Percentiles rank a stretch among this genome's conserved stretches.
These are phyloP conservation scores for Thalia dealbata DNA, from an alignment of 176 grass and related monocot genomes.

Conservation along the genomic window DNA sequence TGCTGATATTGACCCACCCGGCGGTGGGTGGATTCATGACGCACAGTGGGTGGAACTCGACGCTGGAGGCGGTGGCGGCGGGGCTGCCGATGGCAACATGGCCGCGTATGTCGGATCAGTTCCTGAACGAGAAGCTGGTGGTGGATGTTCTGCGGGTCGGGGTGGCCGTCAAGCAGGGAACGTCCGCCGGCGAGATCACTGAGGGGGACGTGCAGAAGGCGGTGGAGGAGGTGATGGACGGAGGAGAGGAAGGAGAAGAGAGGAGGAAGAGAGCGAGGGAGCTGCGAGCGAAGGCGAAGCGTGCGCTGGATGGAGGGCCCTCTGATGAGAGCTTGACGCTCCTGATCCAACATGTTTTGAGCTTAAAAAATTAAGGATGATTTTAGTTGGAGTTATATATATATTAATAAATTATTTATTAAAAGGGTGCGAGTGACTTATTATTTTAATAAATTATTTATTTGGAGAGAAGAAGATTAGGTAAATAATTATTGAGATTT, in stretches of 20 bases:
- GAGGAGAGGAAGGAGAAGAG: neutral
- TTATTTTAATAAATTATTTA: no score
- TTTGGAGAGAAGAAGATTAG: no score
- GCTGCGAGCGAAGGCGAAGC: neutral
- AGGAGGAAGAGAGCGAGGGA: neutral
- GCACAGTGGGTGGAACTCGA: conserved; percentile 6
- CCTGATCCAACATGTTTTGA: neutral
- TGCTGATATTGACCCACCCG: conserved; percentile 25
- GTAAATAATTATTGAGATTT: no score
- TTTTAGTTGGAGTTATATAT: no score
- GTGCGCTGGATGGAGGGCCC: no score
- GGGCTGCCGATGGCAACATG: neutral
- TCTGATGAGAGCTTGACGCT: neutral
- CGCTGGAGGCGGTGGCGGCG: neutral
- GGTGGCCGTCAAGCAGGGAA: no score
- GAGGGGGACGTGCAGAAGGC: neutral
- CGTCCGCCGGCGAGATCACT: neutral
- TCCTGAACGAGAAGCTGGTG: conserved; percentile 4
- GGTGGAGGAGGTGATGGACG: neutral
- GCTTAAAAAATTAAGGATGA: no score
- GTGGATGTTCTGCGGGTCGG: neutral
- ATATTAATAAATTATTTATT: no score
- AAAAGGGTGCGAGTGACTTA: no score
- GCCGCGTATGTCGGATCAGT: neutral
- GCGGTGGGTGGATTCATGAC: neutral